Evolutionary conservation across 148 eudicot genomes (phyloP).

Genomic region (Fagopyrum esculentum): DNA sequence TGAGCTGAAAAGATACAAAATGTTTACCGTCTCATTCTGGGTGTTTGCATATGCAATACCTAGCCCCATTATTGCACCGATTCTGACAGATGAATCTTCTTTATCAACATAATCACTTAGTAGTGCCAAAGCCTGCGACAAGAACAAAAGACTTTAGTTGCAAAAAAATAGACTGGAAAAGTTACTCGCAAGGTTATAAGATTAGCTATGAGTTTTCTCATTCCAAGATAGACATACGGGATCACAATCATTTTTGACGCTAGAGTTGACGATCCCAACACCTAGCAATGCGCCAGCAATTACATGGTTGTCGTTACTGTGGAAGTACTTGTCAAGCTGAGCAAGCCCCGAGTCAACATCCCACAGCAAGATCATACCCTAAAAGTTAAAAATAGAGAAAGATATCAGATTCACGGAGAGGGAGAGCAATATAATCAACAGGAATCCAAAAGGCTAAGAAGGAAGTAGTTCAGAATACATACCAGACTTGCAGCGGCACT

Average conservation of each 20-base stretch:
- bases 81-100: conserved; percentile 70
- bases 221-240: conserved; percentile 34
- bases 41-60: conserved; percentile 93
- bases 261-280: conserved; percentile 86
- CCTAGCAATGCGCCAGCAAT: conserved; percentile 86
- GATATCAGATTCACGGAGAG: neutral
- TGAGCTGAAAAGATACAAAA: neutral
- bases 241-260: conserved; percentile 73
- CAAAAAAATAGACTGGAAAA: neutral
- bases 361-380: conserved; percentile 97
- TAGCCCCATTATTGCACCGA: conserved; percentile 94
- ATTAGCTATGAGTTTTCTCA: neutral
- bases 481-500: conserved; percentile 99
- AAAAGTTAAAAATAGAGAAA: conserved; percentile 1
- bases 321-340: conserved; percentile 95
- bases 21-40: conserved; percentile 60
- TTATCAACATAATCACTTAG: conserved; percentile 73
- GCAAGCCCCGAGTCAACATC: conserved; percentile 97
- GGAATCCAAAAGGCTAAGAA: neutral
- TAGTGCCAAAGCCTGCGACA: conserved; percentile 70
- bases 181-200: neutral
- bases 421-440: neutral
- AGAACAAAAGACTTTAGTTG: neutral
- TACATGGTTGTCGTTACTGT: conserved; percentile 71
- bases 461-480: conserved; percentile 11